phyloP scores from a whole-genome alignment of 768 basidiomycete species.

The Terana coerulea region DNA sequence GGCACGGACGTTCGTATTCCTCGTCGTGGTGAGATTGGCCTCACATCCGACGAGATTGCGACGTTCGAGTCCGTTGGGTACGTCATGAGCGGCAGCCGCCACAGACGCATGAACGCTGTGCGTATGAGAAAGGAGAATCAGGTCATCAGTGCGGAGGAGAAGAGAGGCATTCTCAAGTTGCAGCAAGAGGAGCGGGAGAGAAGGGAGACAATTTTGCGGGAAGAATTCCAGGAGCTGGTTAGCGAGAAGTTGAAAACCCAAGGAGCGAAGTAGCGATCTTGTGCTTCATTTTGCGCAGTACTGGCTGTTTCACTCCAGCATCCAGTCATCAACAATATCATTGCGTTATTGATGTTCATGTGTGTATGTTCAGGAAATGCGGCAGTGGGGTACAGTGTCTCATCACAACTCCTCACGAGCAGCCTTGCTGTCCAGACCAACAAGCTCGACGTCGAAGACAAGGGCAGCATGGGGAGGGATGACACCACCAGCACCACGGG shows the following conservation, averaged over 20 bases:
- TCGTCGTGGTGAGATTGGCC: conserved; percentile 96
- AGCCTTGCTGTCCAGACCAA: conserved; percentile 49
- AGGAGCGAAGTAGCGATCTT: conserved; percentile 9
- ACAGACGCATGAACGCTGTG: conserved; percentile 97
- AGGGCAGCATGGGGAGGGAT: conserved; percentile 81
- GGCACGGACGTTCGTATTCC: conserved; percentile 82
- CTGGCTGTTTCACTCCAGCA: too few species aligned
- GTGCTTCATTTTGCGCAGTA: too few species aligned
- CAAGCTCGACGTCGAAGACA: conserved; percentile 84
- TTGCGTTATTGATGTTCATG: neutral
- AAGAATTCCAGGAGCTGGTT: conserved; percentile 86
- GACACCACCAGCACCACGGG: conserved; percentile 66
- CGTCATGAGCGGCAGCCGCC: conserved; percentile 95
- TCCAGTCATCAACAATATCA: too few species aligned
- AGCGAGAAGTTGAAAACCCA: conserved; percentile 60
- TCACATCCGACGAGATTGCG: conserved; percentile 85
- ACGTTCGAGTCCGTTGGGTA: conserved; percentile 87
- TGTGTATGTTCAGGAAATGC: too few species aligned
- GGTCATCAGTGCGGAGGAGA: conserved; percentile 98
- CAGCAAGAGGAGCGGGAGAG: conserved; percentile 93
- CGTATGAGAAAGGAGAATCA: conserved; percentile 99
- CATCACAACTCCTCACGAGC: conserved; percentile 55
- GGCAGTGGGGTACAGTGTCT: too few species aligned
- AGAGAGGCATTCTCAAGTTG: conserved; percentile 90
- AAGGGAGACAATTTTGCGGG: conserved; percentile 83